Conservation (phyloP, 805 yeast species). For the Wickerhamomyces xylosicus region DNA sequence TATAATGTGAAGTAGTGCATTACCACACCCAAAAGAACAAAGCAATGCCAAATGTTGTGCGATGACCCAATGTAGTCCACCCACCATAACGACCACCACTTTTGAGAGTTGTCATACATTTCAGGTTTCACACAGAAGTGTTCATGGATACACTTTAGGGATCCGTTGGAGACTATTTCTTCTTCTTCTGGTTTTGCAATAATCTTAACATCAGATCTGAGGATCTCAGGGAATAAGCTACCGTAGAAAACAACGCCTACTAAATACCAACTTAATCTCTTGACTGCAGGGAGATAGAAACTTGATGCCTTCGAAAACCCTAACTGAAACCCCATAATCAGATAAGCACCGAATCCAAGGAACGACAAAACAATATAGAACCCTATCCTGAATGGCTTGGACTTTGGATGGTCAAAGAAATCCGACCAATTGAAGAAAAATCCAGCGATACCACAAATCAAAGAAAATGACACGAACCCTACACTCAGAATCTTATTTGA, state of each 20-base stretch:
- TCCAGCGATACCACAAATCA: conserved; percentile 61
- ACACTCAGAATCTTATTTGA: conserved; percentile 34
- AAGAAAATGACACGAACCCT: conserved; percentile 49
- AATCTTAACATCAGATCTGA: conserved; percentile 59
- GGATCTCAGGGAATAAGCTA: conserved; percentile 80
- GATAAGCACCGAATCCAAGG: conserved; percentile 60
- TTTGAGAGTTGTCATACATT: conserved; percentile 20
- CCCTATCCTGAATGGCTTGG: conserved; percentile 65
- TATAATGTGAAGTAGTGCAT: conserved; percentile 80
- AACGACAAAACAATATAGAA: conserved; percentile 74
- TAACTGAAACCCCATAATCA: conserved; percentile 41
- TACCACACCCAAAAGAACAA: conserved; percentile 79
- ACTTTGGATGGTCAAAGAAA: conserved; percentile 77
- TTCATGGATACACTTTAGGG: conserved; percentile 20
- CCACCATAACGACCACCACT: conserved; percentile 68
- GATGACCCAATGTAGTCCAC: conserved; percentile 65
- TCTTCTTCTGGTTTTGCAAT: conserved; percentile 33
- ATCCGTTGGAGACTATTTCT: conserved; percentile 21
- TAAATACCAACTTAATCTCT: conserved; percentile 65
- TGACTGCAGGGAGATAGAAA: conserved; percentile 59
- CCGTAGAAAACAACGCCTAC: conserved; percentile 85
- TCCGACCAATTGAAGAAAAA: conserved; percentile 87
- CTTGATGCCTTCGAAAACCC: conserved; percentile 42
- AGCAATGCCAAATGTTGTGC: conserved; percentile 91
- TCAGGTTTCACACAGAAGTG: conserved; percentile 35